phyloP scores from a whole-genome alignment of 805 yeast species.

The Candida pseudoglaebosa region DNA sequence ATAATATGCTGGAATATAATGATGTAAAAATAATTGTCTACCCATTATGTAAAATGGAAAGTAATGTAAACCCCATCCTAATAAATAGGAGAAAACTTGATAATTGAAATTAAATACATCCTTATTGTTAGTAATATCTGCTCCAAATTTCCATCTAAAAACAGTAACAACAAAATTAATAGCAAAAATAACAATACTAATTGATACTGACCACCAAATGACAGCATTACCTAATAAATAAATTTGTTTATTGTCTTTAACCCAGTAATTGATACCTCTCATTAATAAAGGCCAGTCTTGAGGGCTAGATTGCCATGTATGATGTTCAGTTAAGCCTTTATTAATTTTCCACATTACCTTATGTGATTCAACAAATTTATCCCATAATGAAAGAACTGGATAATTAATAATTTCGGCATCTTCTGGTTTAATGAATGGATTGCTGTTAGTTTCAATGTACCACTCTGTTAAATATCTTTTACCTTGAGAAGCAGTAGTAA shows the following conservation, averaged over 20 bases:
- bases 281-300: conserved; percentile 67
- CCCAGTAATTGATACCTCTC: conserved; percentile 85
- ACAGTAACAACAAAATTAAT: conserved; percentile 45
- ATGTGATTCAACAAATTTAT: conserved; percentile 64
- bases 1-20: conserved; percentile 88
- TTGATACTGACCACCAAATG: conserved; percentile 70
- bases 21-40: conserved; percentile 90
- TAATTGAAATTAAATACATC: conserved; percentile 61
- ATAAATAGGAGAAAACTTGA: conserved; percentile 55
- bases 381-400: conserved; percentile 48
- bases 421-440: conserved; percentile 38
- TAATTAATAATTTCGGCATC: conserved; percentile 39
- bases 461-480: conserved; percentile 56
- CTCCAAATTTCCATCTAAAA: conserved; percentile 60
- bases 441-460: conserved; percentile 70
- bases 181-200: conserved; percentile 47
- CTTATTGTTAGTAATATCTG: conserved; percentile 41
- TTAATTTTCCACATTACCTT: conserved; percentile 75
- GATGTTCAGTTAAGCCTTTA: conserved; percentile 63
- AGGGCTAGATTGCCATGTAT: conserved; percentile 69
- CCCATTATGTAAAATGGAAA: conserved; percentile 82
- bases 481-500: conserved; percentile 74
- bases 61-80: conserved; percentile 73
- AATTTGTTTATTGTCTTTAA: conserved; percentile 52
- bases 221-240: conserved; percentile 78